Conservation (phyloP, 306 rosid species). For the Castanea mollissima region DNA sequence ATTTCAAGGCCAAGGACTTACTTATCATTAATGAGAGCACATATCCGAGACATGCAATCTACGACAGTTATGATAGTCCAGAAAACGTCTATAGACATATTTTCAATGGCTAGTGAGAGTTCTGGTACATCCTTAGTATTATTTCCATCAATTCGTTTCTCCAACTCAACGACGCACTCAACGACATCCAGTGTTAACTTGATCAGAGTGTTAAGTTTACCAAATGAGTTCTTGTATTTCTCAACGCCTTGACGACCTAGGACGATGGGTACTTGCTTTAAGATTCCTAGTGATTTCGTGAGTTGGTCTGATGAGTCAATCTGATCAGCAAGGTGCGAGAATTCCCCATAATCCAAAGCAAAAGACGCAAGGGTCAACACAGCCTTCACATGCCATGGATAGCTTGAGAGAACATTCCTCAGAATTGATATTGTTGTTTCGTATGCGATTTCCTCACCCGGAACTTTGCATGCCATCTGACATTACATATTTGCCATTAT, state of each 20-base stretch:
- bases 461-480: conserved; percentile 47
- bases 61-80: conserved; percentile 41
- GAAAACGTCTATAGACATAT: conserved; percentile 32
- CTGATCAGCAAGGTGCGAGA: conserved; percentile 44
- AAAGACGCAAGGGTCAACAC: conserved; percentile 52
- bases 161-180: conserved; percentile 31
- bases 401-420: conserved; percentile 17
- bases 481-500: too few relatives aligned
- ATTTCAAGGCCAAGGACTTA: not conserved
- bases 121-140: conserved; percentile 20
- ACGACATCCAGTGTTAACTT: conserved; percentile 35
- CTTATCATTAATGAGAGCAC: conserved; percentile 23
- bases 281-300: conserved; percentile 39
- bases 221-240: conserved; percentile 24
- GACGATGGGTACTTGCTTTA: conserved; percentile 37
- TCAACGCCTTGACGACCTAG: not conserved
- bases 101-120: conserved; percentile 16
- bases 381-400: conserved; percentile 48
- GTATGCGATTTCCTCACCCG: conserved; percentile 33
- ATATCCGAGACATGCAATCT: conserved; percentile 33
- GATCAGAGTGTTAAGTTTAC: conserved; percentile 34
- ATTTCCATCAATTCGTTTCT: conserved; percentile 12
- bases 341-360: conserved; percentile 52
- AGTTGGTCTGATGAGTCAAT: conserved; percentile 30
- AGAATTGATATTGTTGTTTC: conserved; percentile 41